A percentile compares a stretch with the other conserved stretches of the same genome.
phyloP scores from a whole-genome alignment of 2,329 filamentous ascomycete species.

The Xylariaceae sp. region DNA sequence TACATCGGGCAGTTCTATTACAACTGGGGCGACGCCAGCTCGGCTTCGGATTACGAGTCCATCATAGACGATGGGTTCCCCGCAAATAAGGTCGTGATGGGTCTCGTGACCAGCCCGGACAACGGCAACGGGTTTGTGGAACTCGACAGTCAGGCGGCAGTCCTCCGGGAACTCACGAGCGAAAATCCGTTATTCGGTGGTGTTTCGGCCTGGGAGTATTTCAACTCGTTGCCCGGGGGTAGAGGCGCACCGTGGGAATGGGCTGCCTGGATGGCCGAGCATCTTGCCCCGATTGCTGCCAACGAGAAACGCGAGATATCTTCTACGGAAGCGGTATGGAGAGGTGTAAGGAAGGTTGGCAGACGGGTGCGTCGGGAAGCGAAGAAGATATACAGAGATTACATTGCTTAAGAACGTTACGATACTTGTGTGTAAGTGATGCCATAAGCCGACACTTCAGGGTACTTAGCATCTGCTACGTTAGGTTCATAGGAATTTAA shows the following conservation, averaged over 20 bases:
- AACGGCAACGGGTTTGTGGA: conserved; percentile 65
- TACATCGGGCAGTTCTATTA: conserved; percentile 96
- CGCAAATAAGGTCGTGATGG: conserved; percentile 74
- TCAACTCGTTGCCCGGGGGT: conserved; percentile 74
- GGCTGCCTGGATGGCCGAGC: conserved; percentile 51
- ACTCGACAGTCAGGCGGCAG: conserved; percentile 49
- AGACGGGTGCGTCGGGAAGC: conserved; percentile 29
- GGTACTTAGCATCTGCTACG: too few species aligned
- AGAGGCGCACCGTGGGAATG: conserved; percentile 71
- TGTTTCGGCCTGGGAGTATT: conserved; percentile 96
- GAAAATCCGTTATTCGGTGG: conserved; percentile 75
- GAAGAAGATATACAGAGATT: conserved; percentile 33
- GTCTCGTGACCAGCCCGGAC: conserved; percentile 75
- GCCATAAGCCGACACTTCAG: background rate
- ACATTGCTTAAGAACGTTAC: conserved; percentile 27
- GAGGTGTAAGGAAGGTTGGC: conserved; percentile 30
- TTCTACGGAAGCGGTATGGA: conserved; percentile 30
- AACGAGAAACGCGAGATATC: conserved; percentile 29
- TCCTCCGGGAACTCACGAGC: conserved; percentile 45
- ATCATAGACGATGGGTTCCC: conserved; percentile 68
- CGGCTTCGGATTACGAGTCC: conserved; percentile 51
- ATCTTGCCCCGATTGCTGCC: conserved; percentile 24
- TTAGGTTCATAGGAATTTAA: too few species aligned
- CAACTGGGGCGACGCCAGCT: conserved; percentile 70
- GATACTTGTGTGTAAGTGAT: background rate